These are phyloP conservation scores for Rhodamnia rubescens DNA, from an alignment of 345 rosid species.

Conservation along the genomic window DNA sequence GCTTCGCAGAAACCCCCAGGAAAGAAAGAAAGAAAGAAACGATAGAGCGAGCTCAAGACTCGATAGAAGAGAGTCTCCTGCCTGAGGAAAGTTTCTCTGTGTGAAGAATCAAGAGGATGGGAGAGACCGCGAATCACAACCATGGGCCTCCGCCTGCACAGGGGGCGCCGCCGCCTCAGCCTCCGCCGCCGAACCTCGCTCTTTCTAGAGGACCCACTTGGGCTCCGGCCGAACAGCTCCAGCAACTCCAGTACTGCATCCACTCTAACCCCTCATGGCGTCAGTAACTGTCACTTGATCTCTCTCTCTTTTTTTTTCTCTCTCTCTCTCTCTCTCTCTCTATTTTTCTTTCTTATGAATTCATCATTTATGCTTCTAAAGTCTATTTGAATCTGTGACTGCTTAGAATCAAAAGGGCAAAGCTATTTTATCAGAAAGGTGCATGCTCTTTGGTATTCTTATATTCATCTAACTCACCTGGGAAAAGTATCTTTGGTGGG, in stretches of 20 bases:
- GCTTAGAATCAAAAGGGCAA: background rate
- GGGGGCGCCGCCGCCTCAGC: constrained; percentile 21
- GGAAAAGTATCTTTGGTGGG: background rate
- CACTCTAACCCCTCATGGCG: constrained; percentile 97
- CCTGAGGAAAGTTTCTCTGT: background rate
- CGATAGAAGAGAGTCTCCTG: background rate
- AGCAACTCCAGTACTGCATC: constrained; percentile 91
- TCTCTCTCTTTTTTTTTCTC: background rate
- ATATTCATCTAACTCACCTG: background rate
- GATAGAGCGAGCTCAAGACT: background rate
- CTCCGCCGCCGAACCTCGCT: constrained; percentile 37
- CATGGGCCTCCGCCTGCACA: constrained; percentile 30
- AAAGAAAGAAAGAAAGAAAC: background rate
- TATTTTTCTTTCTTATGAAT: background rate
- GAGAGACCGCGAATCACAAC: constrained; percentile 28
- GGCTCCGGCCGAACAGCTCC: constrained; percentile 87
- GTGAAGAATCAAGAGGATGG: constrained; percentile 19
- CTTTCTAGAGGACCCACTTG: constrained; percentile 47
- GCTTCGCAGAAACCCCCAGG: background rate
- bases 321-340: background rate
- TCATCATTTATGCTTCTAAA: background rate
- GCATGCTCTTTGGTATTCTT: background rate
- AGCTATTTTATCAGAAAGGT: background rate
- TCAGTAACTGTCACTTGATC: constrained; percentile 34
- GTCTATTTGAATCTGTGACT: background rate